These are phyloP conservation scores for Hanseniaspora thailandica DNA, from an alignment of 805 yeast genomes.

Conservation along the genomic window DNA sequence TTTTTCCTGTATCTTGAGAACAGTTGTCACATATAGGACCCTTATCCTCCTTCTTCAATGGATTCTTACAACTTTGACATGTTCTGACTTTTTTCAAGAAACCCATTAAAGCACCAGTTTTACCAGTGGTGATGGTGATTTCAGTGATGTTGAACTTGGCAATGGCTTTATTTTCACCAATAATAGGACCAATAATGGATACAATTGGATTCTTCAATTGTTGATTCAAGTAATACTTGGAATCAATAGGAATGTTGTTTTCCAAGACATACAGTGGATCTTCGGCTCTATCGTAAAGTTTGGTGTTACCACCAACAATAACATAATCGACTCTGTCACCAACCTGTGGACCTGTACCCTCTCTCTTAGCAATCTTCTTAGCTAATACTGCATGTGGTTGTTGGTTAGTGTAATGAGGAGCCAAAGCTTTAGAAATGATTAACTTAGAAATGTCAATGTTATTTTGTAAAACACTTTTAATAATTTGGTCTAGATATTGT, in stretches of 20 bases:
- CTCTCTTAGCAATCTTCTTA: conserved; percentile 90
- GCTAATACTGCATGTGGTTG: conserved; percentile 97
- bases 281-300: conserved; percentile 90
- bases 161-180: conserved; percentile 74
- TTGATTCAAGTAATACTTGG: conserved; percentile 84
- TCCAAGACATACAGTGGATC: conserved; percentile 91
- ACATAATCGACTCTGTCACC: conserved; percentile 99
- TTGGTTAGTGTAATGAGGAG: conserved; percentile 87
- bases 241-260: conserved; percentile 84
- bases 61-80: conserved; percentile 80
- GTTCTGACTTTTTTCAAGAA: conserved; percentile 82
- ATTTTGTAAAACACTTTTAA: conserved; percentile 82
- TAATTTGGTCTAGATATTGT: conserved; percentile 69
- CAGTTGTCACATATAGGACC: conserved; percentile 80
- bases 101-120: conserved; percentile 77
- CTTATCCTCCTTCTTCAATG: conserved; percentile 43
- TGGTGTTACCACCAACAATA: conserved; percentile 68
- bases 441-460: conserved; percentile 83
- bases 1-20: conserved; percentile 53
- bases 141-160: conserved; percentile 55
- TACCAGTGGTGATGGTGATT: conserved; percentile 39
- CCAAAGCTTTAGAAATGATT: conserved; percentile 85
- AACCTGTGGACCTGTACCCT: conserved; percentile 91
- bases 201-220: conserved; percentile 85
- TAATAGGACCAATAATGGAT: conserved; percentile 88